Conservation (phyloP, 805 yeast genomes). For the Nakazawaea ambrosiae region DNA sequence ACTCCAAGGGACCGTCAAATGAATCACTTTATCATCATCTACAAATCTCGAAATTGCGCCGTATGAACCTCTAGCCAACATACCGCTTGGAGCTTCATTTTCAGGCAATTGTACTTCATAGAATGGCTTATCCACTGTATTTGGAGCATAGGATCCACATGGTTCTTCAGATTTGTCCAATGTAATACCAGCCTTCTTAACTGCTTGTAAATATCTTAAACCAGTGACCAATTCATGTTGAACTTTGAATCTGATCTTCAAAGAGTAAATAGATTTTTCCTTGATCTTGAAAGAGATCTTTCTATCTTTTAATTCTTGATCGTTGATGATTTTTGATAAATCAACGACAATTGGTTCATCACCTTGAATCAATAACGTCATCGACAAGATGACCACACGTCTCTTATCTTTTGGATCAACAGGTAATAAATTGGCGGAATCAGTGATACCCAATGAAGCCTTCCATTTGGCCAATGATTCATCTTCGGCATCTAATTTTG, state of each 20-base stretch:
- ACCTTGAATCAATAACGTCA: conserved; percentile 64
- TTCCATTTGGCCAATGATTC: conserved; percentile 91
- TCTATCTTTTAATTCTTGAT: conserved; percentile 41
- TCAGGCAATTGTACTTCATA: conserved; percentile 64
- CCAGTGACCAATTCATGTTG: conserved; percentile 93
- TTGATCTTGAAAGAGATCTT: conserved; percentile 68
- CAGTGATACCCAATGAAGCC: conserved; percentile 71
- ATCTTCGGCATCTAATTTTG: conserved; percentile 79
- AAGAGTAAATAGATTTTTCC: conserved; percentile 68
- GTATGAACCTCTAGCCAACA: conserved; percentile 82
- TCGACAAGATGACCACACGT: conserved; percentile 71
- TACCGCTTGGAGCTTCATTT: conserved; percentile 88
- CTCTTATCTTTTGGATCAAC: conserved; percentile 67
- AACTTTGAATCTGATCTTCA: conserved; percentile 70
- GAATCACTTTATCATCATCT: conserved; percentile 77
- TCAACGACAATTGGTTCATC: conserved; percentile 63
- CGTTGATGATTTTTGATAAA: conserved; percentile 53
- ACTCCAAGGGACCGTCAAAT: conserved; percentile 76
- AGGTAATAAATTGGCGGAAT: conserved; percentile 47
- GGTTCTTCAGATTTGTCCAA: conserved; percentile 85
- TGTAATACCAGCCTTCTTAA: conserved; percentile 81
- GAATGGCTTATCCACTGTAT: conserved; percentile 70
- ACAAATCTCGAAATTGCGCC: conserved; percentile 74
- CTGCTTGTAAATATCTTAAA: conserved; percentile 73
- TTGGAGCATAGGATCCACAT: conserved; percentile 87